phyloP scores from a whole-genome alignment of 495 filamentous ascomycete genomes.

The Tuber brumale region DNA sequence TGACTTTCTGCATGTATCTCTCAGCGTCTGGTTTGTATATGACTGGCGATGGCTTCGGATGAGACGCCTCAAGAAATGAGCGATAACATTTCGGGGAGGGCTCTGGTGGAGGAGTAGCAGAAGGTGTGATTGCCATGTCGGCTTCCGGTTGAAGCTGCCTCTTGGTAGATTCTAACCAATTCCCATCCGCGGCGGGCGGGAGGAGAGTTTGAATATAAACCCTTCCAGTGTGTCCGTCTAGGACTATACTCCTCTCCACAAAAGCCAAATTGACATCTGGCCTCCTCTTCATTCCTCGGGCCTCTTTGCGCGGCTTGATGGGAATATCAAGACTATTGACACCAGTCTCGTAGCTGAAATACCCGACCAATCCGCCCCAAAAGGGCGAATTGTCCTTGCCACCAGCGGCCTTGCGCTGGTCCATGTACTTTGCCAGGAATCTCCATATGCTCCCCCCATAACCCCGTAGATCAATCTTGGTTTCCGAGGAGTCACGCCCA shows the following conservation, averaged over 20 bases:
- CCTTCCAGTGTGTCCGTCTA: slow-evolving; percentile 60
- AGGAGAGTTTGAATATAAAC: slow-evolving; percentile 61
- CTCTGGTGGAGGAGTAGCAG: slow-evolving; percentile 28
- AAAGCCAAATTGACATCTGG: slow-evolving; percentile 73
- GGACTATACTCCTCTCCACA: slow-evolving; percentile 69
- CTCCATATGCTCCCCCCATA: slow-evolving; percentile 50
- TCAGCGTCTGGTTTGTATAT: slow-evolving; percentile 51
- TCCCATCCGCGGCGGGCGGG: slow-evolving; percentile 40
- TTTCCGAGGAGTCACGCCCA: slow-evolving; percentile 20
- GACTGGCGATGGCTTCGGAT: slow-evolving; percentile 6
- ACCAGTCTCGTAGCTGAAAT: slow-evolving; percentile 82
- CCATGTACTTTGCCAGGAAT: slow-evolving; percentile 55
- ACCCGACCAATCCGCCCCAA: slow-evolving; percentile 84
- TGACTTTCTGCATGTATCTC: slow-evolving; percentile 44
- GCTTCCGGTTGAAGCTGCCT: slow-evolving; percentile 20
- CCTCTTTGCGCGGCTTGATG: slow-evolving; percentile 14
- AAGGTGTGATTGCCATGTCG: slow-evolving; percentile 26
- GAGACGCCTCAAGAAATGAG: slow-evolving; percentile 48
- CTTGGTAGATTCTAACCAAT: slow-evolving; percentile 29
- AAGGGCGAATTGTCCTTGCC: slow-evolving; percentile 54
- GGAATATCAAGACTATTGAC: slow-evolving; percentile 55
- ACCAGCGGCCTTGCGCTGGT: slow-evolving; percentile 47
- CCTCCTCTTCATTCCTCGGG: slow-evolving; percentile 16
- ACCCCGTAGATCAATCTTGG: slow-evolving; percentile 40
- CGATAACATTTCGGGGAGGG: slow-evolving; percentile 35